Evolutionary conservation across 495 filamentous ascomycete species (phyloP).

Genomic region (Bacidia gigantensis): DNA sequence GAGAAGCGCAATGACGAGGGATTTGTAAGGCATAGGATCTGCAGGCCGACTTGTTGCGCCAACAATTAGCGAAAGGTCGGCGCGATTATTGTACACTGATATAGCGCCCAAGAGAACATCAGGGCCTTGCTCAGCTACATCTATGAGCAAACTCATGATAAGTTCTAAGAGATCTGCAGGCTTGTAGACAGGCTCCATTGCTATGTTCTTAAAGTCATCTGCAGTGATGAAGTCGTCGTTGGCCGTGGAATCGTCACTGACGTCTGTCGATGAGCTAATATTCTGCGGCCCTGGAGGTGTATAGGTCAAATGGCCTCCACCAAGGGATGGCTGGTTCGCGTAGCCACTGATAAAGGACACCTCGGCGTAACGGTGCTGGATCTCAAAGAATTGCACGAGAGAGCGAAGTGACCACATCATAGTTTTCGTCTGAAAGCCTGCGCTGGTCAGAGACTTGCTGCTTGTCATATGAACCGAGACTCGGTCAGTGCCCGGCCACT

Average conservation of each 20-base stretch:
- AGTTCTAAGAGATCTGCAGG: neutral
- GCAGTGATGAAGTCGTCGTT: neutral
- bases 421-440: neutral
- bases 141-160: neutral
- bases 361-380: neutral
- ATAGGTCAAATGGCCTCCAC: neutral
- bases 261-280: neutral
- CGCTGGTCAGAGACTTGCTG: neutral
- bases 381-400: neutral
- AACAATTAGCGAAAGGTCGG: neutral
- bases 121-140: neutral
- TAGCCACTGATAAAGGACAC: neutral
- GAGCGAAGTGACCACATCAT: neutral
- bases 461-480: neutral
- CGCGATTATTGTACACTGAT: neutral
- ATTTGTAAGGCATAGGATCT: neutral
- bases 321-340: neutral
- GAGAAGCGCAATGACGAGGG: neutral
- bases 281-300: neutral
- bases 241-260: neutral
- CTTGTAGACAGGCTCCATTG: neutral
- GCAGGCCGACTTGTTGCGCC: neutral
- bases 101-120: neutral
- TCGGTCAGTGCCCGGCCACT: neutral
- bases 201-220: neutral